Evolutionary conservation across 2,329 filamentous ascomycete genomes (phyloP), one percentile per base, ranked within the genome.

Genomic region (Colletotrichum musae): DNA sequence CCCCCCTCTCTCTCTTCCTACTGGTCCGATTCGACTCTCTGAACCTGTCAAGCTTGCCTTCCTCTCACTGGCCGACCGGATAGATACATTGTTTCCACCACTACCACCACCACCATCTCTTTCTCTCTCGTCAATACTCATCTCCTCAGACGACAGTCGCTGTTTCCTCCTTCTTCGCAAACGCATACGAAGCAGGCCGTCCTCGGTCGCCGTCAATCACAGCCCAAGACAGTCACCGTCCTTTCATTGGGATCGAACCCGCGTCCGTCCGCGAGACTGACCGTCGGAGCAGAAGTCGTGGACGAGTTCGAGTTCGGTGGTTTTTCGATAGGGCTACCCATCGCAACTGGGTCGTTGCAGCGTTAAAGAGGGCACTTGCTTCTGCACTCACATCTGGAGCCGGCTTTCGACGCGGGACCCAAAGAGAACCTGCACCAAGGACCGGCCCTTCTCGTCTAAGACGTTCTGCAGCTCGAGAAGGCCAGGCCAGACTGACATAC

Each of bases 21-120:
- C 63, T 70, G 58, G 71, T 57, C 63, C 71, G 62, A 64, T 54
- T 58, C 51, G 48, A 57, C 56, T 67, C 56, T 61, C 56, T 45
- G 26, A 51, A 56, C 56, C 66, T 61, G 56, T 60, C 45, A 57
- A 36, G 36, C 43, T 47, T 58, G 62, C 43, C 43, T 54, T 59
- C 36, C 48, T 52, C 63, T 51, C 45, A 70, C 67, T 70, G 67
- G 66, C 45, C 62, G 63, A 41, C 41, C 51, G 43, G 45, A 41
- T 50, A 60, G 43, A 61, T 47, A 66, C 50, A 50, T 43, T 45
- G 47, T 48, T 48, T 36, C 45, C 21, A 39, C 43, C 71, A 36
- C 28, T 9, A 32, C 32, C 32, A 36, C 32, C 32, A 24, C 21
- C 21, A 24, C 21, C 21, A 24, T 10, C 28, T 32, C 28, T 9